Evolutionary conservation across 208 protist genomes (phyloP), one percentile per base, ranked within the genome.

Genomic region (Leishmania martiniquensis): DNA sequence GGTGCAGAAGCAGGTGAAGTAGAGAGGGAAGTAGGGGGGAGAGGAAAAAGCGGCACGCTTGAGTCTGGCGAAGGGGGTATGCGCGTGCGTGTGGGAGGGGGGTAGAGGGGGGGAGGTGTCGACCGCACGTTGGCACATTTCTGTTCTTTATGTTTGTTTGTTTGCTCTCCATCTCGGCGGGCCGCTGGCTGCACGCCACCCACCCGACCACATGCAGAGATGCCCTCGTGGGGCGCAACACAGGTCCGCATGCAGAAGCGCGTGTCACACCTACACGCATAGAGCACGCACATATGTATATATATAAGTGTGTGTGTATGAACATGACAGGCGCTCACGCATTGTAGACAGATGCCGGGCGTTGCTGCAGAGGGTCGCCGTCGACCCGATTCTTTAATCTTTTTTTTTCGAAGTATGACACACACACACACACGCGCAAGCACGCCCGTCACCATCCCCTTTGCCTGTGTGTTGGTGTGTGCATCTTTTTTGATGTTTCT

Each of bases 1-100:
- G 55, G 76, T 79, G n/a, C 72, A 82, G 82, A 78, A 81, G 71
- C 82, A 82, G 54, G 49, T 47, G 12, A 72, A 74, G 15, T 77
- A 70, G 52, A 51, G 55, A 73, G 65, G 20, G 34, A 37, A 29
- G 29, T 29, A 2, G 29, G 25, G 7, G 13, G 57, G n/a, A n/a
- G n/a, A n/a, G n/a, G n/a, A n/a, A n/a, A n/a, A n/a, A n/a, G n/a
- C n/a, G n/a, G n/a, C n/a, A n/a, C n/a, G n/a, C n/a, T n/a, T n/a
- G n/a, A n/a, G n/a, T n/a, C n/a, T n/a, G n/a, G n/a, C n/a, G n/a
- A n/a, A n/a, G n/a, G n/a, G n/a, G n/a, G n/a, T n/a, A n/a, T n/a
- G n/a, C n/a, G n/a, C n/a, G n/a, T n/a, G n/a, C n/a, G n/a, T n/a
- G n/a, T n/a, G n/a, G n/a, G n/a, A n/a, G n/a, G n/a, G n/a, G n/a